Base-by-base conservation (phyloP, 345 rosid genomes). In the Eucalyptus lansdowneana region DNA sequence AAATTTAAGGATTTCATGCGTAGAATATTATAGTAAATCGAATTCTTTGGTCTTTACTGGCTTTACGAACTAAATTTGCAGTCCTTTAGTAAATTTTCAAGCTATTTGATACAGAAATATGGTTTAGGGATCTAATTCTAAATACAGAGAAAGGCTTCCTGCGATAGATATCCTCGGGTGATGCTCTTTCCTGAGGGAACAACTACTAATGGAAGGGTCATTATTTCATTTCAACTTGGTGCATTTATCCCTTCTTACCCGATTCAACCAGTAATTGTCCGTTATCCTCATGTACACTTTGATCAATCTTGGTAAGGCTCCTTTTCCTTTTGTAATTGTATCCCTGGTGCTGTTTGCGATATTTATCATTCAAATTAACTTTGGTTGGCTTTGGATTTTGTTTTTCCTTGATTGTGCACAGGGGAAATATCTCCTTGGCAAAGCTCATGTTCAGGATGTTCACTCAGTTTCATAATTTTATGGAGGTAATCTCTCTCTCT, bases 141-240 rank as follows among this genome's bases (percentile, higher is more conserved):
- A 96, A 97, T 96, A 95, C 98, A 98, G 99, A 98, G 97, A 98
- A 96, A 97, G 94, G 99, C 97, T 90, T 93, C 97, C 19, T 95
- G 95, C 87, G 92, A 94, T 94, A 93, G 89, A 90, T 98, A 93
- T 95, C 99, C 99, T 49, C 95, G 97, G 86, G 88, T 98, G 89
- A 94, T 98, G 80, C 91, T 98, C 85, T 98, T 98, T 95, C 99
- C 99, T 12, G 99, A 98, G 95, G 99, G 99, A 90, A 98, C 99
- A 47, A 98, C 99, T 29, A 96, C 98, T 31, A 98, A 96, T 91
- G 99, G 99, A 89, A 96, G 88, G 93, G 95, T 90, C 89, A 88
- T 98, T 86, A 95, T 97, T 87, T 96, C 99, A 25, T 98, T 98
- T 90, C 99, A 98, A 95, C 98, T 97, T 8, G 99, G 99, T 62